Percentiles rank a stretch among this genome's conserved stretches.
Evolutionary conservation across 371 early-diverging fungal genomes (phyloP).

Genomic region (Rhizomucor pusillus): DNA sequence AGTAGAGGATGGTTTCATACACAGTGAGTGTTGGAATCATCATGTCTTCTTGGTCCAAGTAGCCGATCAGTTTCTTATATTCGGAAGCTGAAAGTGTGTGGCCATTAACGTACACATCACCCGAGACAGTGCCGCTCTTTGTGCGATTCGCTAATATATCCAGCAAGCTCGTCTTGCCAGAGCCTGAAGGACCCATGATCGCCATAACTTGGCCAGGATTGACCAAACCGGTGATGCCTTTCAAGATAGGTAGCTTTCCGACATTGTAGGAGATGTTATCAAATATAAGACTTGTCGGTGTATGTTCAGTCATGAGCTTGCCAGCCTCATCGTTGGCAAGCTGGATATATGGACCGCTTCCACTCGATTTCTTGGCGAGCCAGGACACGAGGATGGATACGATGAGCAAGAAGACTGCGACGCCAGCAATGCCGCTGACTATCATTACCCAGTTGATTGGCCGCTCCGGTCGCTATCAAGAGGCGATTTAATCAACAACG

Average conservation of each 20-base stretch:
- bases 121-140: constrained; percentile 58
- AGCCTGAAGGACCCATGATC: constrained; percentile 81
- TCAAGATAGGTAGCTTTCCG: constrained; percentile 52
- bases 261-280: constrained; percentile 64
- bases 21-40: constrained; percentile 83
- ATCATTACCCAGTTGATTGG: constrained; percentile 63
- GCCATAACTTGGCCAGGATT: constrained; percentile 81
- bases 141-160: constrained; percentile 74
- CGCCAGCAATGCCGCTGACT: constrained; percentile 56
- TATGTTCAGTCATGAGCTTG: constrained; percentile 73
- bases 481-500: neutral
- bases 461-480: constrained; percentile 39
- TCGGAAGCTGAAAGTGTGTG: constrained; percentile 48
- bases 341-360: constrained; percentile 30
- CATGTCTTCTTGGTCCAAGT: constrained; percentile 86
- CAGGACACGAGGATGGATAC: constrained; percentile 40
- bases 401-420: constrained; percentile 54
- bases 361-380: constrained; percentile 34
- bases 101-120: constrained; percentile 67
- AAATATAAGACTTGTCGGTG: constrained; percentile 68
- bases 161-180: constrained; percentile 70
- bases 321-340: constrained; percentile 60
- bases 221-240: constrained; percentile 68
- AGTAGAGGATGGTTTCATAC: constrained; percentile 77
- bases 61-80: constrained; percentile 71